Evolutionary conservation across 306 rosid species (phyloP).

Genomic region (Vicia villosa): DNA sequence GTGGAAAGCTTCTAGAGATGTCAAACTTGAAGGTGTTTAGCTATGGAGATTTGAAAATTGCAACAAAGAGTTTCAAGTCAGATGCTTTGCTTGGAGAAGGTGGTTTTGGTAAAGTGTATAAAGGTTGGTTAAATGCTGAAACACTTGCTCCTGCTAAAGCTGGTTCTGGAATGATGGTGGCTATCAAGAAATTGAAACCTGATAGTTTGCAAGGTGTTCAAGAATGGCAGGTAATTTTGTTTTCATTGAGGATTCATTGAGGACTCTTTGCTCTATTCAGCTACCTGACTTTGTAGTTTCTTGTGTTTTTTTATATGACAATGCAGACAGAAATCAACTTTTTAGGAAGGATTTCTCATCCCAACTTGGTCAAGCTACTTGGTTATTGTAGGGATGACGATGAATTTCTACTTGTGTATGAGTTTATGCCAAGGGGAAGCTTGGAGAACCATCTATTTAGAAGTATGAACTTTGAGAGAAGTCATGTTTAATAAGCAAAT

Average conservation of each 20-base stretch:
- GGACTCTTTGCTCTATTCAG: not conserved
- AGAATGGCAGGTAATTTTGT: conserved; percentile 75
- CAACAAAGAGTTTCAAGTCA: conserved; percentile 62
- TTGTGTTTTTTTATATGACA: conserved; percentile 26
- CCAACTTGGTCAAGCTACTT: conserved; percentile 76
- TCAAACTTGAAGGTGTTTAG: conserved; percentile 66
- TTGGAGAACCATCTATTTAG: conserved; percentile 89
- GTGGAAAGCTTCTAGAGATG: conserved; percentile 52
- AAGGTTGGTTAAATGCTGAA: conserved; percentile 76
- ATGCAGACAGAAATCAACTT: conserved; percentile 83
- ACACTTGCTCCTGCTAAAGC: conserved; percentile 63
- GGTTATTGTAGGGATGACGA: conserved; percentile 73
- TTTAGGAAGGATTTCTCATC: conserved; percentile 81
- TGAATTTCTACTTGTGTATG: conserved; percentile 89
- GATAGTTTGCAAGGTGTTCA: conserved; percentile 79
- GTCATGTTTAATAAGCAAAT: not conserved
- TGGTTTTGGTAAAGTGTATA: conserved; percentile 88
- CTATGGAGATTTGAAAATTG: conserved; percentile 60
- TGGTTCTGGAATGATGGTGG: conserved; percentile 65
- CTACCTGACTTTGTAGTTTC: not conserved
- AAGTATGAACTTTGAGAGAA: conserved; percentile 54
- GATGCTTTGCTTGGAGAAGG: conserved; percentile 77
- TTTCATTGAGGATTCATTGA: not conserved
- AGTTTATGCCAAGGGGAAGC: conserved; percentile 86
- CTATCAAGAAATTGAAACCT: conserved; percentile 69